Conservation (phyloP, 805 yeast genomes). For the Jamesozyma hellenica region DNA sequence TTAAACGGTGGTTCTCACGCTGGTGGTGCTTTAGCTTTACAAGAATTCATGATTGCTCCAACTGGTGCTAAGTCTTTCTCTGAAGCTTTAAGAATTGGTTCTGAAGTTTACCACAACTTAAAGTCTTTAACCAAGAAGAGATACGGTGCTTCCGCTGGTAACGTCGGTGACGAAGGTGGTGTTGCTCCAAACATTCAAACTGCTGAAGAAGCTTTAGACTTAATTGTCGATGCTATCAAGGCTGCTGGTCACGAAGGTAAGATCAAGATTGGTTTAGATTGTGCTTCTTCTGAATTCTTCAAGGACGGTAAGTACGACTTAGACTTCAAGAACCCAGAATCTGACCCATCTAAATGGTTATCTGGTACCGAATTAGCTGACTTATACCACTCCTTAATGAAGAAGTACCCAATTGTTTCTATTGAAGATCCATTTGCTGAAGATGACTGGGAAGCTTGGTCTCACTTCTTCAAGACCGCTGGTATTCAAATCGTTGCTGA, state of each 20-base stretch:
- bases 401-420: constrained; percentile 94
- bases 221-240: constrained; percentile 81
- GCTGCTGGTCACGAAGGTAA: constrained; percentile 92
- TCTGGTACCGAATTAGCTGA: constrained; percentile 79
- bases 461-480: constrained; percentile 66
- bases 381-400: constrained; percentile 68
- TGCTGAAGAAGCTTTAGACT: constrained; percentile 95
- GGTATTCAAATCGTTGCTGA: constrained; percentile 92
- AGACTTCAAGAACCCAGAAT: constrained; percentile 95
- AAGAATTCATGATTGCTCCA: constrained; percentile 99
- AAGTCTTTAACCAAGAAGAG: constrained; percentile 86
- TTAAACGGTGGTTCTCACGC: constrained; percentile 99
- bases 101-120: constrained; percentile 96
- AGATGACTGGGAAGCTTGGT: constrained; percentile 99
- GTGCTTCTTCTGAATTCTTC: constrained; percentile 97
- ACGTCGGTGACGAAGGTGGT: constrained; percentile 99
- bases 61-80: constrained; percentile 80
- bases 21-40: constrained; percentile 98
- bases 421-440: constrained; percentile 99
- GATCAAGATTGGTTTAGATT: constrained; percentile 87
- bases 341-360: constrained; percentile 86
- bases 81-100: constrained; percentile 93
- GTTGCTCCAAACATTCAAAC: constrained; percentile 96
- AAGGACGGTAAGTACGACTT: constrained; percentile 94
- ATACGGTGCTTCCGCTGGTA: constrained; percentile 98